Base-by-base conservation (phyloP, 768 basidiomycete species). In the Collybia mongolica region DNA sequence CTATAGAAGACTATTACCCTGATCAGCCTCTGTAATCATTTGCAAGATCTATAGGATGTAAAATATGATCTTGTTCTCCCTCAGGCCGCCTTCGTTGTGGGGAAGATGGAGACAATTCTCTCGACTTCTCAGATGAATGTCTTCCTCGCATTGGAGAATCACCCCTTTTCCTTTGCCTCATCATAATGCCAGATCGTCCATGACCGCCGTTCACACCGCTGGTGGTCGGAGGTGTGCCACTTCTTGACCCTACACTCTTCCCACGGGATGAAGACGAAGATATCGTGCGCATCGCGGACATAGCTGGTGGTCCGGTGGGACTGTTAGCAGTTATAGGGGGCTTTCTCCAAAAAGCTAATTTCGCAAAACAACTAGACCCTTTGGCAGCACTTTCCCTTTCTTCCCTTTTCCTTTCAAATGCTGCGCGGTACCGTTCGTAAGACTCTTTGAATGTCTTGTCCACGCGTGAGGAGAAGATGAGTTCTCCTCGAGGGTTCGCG, bases 401-500 rank as follows among this genome's bases (percentile, higher is more conserved):
- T 54, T 84, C 84, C 20, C 92, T 70, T 55, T 79, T 75, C 44
- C 85, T 72, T 70, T 98, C 96, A 67, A 97, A 98, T 24, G 84
- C 85, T 7, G 83, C 74, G 18, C 96, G 82, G 68, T 98, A 93
- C 14, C 92, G 81, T 66, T 98, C 95, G 69, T 99, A 99, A 0
- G 87, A 80, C 48, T 98, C 97, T 19, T 90, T 76, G 66, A 98
- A 98, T 17, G 67, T 61, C 45, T 79, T 78, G 52, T 91, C 88
- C 17, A 99, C 88, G 40, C 90, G 84, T 9, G 87, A 90, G 2
- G 90, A 93, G 70, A 99, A 97, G 48, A 98, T 97, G 52, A 99
- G 83, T 63, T 99, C 97, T 44, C 97, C 96, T 12, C 95, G 86
- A 2, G 96, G 94, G 66, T 93, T 97, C 23, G 75, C 74, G 12